A percentile compares a stretch with the other conserved stretches of the same genome.
These are phyloP conservation scores for Poa annua DNA, from an alignment of 176 grass and related monocot species.

Conservation along the genomic window DNA sequence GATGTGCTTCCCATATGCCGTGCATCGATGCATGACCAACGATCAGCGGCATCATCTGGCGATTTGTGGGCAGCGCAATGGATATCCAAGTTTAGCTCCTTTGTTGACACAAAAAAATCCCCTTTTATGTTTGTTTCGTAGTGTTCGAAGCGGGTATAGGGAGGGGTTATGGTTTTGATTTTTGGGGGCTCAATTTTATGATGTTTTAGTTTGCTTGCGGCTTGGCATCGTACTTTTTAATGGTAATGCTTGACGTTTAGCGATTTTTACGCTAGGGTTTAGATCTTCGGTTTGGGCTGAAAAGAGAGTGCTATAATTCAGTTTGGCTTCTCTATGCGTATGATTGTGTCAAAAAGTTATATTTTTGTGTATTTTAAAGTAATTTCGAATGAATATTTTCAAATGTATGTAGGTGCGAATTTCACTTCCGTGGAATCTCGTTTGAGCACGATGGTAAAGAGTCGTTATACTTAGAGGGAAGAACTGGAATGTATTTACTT, in stretches of 20 bases:
- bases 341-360: background rate
- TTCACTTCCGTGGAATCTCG: background rate
- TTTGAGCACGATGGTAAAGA: background rate
- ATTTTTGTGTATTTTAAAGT: background rate
- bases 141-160: background rate
- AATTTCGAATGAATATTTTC: background rate
- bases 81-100: background rate
- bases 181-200: too few relatives aligned
- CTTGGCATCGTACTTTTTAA: too few relatives aligned
- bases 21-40: background rate
- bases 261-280: too few relatives aligned
- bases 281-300: too few relatives aligned
- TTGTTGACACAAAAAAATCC: too few relatives aligned
- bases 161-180: background rate
- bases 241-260: too few relatives aligned
- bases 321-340: too few relatives aligned
- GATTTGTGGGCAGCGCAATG: background rate
- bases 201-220: too few relatives aligned
- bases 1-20: background rate
- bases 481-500: background rate
- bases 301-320: too few relatives aligned
- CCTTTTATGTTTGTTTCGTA: background rate
- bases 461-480: background rate
- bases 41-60: background rate
- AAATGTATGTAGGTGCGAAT: background rate